Evolutionary conservation across 2,329 filamentous ascomycete species (phyloP), one percentile per base, ranked within the genome.

Genomic region (Aspergillus terreus): DNA sequence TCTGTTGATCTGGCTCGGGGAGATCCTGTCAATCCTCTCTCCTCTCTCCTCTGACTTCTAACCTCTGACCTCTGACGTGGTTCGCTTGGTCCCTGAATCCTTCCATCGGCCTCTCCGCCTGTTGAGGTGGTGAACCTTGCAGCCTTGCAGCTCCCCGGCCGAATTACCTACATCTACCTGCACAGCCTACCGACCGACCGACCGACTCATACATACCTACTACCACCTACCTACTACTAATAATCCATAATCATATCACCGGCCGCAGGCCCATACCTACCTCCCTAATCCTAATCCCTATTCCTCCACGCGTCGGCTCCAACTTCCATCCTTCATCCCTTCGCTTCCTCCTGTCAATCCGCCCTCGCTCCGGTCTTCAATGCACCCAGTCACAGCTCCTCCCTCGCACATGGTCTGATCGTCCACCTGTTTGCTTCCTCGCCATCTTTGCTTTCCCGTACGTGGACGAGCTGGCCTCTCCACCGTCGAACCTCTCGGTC

Each of bases 381-480:
- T 59, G 52, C 48, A 49, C 43, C 47, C 27, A 35, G 42, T 35
- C 30, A 30, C 17, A 46, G 21, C 21, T 40, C 25, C 21, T 40
- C 32, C n/a, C 33, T 44, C 41, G 52, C 51, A 46, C 36, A 58
- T 59, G 55, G 21, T 53, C 49, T 59, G 47, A 56, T 44, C 43
- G 38, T 3, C 14, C n/a, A 27, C 33, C 46, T 15, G 36, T 11
- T 11, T 30, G 27, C 5, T 30, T 30, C 27, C 14, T n/a, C 35
- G 43, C 43, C 47, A 35, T 41, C 47, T 46, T 58, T 48, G 47
- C 27, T 30, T 30, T 30, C 27, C 2, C 58, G 59, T 69, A 61
- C 59, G 64, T 68, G 69, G 70, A 71, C 60, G 65, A 73, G 71
- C 71, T 72, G 72, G 71, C 62, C 70, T 73, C 67, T 67, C 68